Base-by-base conservation (phyloP, 2,329 filamentous ascomycete species). In the Ascosphaera aggregata region DNA sequence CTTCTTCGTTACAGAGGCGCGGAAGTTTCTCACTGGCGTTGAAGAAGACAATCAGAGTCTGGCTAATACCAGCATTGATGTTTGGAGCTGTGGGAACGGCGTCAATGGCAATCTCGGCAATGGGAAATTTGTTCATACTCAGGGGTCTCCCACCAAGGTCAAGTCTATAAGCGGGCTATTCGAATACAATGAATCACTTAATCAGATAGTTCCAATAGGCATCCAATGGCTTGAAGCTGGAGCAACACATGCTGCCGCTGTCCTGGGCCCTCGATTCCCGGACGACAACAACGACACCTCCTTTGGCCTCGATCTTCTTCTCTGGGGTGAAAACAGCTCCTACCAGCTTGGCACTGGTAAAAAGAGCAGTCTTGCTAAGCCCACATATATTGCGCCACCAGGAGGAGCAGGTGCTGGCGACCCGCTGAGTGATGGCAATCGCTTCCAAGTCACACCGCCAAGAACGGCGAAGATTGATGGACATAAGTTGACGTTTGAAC, bases 261-360 rank as follows among this genome's bases (percentile, higher is more conserved):
- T 89, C 8, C 75, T 95, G 72, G 69, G 74, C 50, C 94, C 94
- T 52, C 22, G 11, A 27, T 69, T 78, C 20, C 80, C 80, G 1
- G 78, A 84, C 49, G 81, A 75, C 1, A 46, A 47, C n/a, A 85
- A 89, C 53, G 11, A 27, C 11, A 11, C 22, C 11, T 5, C 22
- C 22, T 7, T 27, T 71, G 89, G 89, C 37, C 73, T 78, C 3
- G 89, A 95, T 53, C 75, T 85, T 20, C 55, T 95, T 1, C 91
- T 81, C 64, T 98, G 85, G 81, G 89, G 89, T 44, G 82, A 82
- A 39, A 98, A 95, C 50, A 85, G 95, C 60, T 71, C 76, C 53
- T 94, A 79, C 56, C 89, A 98, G 58, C 69, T 98, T 18, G 89
- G 89, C 9, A 94, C 79, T 1, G 85, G 89, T 19, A 91, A 79